A percentile compares a stretch with the other conserved stretches of the same genome.
phyloP scores from a whole-genome alignment of 768 basidiomycete genomes.

The button mushroom (Agaricus bisporus) region DNA sequence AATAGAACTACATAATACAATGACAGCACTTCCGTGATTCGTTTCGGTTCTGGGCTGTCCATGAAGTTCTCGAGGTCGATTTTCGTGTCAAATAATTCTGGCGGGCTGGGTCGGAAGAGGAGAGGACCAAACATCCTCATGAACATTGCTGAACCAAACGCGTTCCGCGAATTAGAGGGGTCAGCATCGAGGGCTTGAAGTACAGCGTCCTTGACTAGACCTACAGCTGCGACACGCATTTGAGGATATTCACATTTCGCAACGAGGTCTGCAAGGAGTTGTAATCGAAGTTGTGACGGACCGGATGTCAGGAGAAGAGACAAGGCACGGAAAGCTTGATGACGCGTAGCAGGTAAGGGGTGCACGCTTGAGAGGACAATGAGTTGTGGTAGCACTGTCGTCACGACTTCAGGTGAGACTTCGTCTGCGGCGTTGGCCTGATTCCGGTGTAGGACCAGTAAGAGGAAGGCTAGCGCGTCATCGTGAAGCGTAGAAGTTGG shows the following conservation, averaged over 20 bases:
- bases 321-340: slow-evolving; percentile 56
- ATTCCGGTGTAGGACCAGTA: slow-evolving; percentile 27
- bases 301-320: slow-evolving; percentile 44
- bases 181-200: slow-evolving; percentile 37
- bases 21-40: slow-evolving; percentile 60
- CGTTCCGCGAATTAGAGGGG: slow-evolving; percentile 15
- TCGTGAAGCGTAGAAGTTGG: slow-evolving; percentile 43
- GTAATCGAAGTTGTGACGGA: slow-evolving; percentile 43
- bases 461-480: slow-evolving; percentile 53
- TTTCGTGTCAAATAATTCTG: slow-evolving; percentile 41
- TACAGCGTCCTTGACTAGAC: slow-evolving; percentile 62
- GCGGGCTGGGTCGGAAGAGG: slow-evolving; percentile 51
- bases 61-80: slow-evolving; percentile 25
- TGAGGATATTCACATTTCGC: slow-evolving; percentile 47
- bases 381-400: slow-evolving; percentile 44
- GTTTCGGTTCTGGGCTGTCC: slow-evolving; percentile 49
- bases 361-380: slow-evolving; percentile 57
- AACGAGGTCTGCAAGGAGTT: slow-evolving; percentile 50
- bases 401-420: slow-evolving; percentile 38
- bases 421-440: slow-evolving; percentile 12
- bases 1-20: slow-evolving; percentile 61
- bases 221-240: slow-evolving; percentile 64
- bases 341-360: slow-evolving; percentile 49
- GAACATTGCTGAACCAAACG: slow-evolving; percentile 52
- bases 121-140: slow-evolving; percentile 53